Base-by-base conservation (phyloP, 306 rosid genomes). In the Gastrolobium villosum region DNA sequence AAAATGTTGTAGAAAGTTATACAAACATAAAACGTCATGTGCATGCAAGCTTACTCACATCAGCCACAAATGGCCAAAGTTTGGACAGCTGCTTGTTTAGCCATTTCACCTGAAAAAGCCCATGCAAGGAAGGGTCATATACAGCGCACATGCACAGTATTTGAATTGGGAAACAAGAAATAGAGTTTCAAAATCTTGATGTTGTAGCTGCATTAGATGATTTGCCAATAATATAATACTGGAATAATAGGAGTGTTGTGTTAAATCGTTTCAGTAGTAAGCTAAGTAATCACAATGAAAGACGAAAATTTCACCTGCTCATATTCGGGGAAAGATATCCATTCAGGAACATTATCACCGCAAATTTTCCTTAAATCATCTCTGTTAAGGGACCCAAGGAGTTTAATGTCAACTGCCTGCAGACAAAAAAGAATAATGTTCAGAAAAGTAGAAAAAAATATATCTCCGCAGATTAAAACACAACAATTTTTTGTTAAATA, bases 311-410 rank as follows among this genome's bases (percentile, higher is more conserved):
- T 26, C 45, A 94, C 99, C 92, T 92, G 99, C 84, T 94, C 97
- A 74, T 81, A 94, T 34, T 86, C 95, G 4, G 99, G 99, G 79
- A 94, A 94, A 69, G 99, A 90, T 86, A 94, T 89, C 99, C 97
- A 94, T 81, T 89, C 97, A 45, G 99, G 99, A 86, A 90, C 81
- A 80, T 86, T 92, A 36, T 94, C 97, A 11, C 99, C 95, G 7
- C 99, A 94, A 73, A 94, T 73, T 83, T 89, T 94, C 93, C 79
- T 92, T 72, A 94, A 72, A 62, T 92, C 99, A 0, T 94, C 99
- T 87, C 99, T 80, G 82, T 52, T 88, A 68, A 94, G 97, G 65
- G 99, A 90, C 39, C 95, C 97, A 55, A 94, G 93, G 59, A 94
- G 93, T 86, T 94, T 94, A 56, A 94, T 72, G 68, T 94, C 97